Conservation (phyloP, 2,329 filamentous ascomycete genomes). For the Rutstroemia sydowiana region DNA sequence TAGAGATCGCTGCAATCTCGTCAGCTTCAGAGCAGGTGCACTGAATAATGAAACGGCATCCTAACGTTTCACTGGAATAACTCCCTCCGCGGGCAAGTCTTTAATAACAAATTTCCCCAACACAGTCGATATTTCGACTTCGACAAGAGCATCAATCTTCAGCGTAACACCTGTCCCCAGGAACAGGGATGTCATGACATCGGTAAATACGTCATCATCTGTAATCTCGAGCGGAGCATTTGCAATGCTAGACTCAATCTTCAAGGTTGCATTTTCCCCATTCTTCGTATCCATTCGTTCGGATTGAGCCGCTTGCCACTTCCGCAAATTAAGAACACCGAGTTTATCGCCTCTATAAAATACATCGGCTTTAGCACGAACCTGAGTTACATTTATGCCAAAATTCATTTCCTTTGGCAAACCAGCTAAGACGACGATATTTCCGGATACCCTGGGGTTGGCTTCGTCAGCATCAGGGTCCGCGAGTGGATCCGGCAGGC, state of each 20-base stretch:
- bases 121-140: conserved; percentile 73
- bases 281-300: conserved; percentile 54
- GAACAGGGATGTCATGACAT: conserved; percentile 72
- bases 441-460: conserved; percentile 74
- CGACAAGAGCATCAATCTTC: conserved; percentile 70
- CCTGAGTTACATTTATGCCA: conserved; percentile 65
- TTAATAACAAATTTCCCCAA: conserved; percentile 76
- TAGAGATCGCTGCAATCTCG: conserved; percentile 48
- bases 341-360: conserved; percentile 72
- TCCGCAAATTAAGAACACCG: conserved; percentile 67
- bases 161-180: conserved; percentile 66
- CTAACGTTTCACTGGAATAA: conserved; percentile 91
- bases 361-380: conserved; percentile 73
- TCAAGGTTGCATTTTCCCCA: conserved; percentile 53
- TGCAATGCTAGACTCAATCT: conserved; percentile 68
- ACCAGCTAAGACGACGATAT: conserved; percentile 69
- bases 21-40: conserved; percentile 29
- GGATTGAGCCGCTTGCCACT: conserved; percentile 83
- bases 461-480: conserved; percentile 66
- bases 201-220: conserved; percentile 68
- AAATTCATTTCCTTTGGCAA: conserved; percentile 85
- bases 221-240: conserved; percentile 79
- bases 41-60: conserved; percentile 45
- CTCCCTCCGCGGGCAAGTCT: conserved; percentile 76
- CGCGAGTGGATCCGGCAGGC: conserved; percentile 71